Evolutionary conservation across 345 rosid species (phyloP).

Genomic region (Lagerstroemia speciosa): DNA sequence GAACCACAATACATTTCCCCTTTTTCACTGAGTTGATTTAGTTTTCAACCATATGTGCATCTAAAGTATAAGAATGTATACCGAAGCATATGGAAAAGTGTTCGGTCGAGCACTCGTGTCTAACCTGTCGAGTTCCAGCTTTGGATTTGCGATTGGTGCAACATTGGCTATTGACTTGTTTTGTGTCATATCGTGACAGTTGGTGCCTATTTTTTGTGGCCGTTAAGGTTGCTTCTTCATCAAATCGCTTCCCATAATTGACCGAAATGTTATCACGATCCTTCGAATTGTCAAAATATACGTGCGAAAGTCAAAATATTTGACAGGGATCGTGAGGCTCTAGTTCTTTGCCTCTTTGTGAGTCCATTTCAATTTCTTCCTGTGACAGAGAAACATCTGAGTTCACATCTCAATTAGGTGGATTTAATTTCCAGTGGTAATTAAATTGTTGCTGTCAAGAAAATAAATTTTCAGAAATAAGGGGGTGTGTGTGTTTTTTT

Average conservation of each 20-base stretch:
- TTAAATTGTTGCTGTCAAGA: not conserved
- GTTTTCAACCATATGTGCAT: too few species aligned
- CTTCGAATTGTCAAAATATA: not conserved
- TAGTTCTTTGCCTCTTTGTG: not conserved
- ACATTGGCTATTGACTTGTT: too few species aligned
- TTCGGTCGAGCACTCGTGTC: too few species aligned
- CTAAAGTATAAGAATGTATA: too few species aligned
- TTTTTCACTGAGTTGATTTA: too few species aligned
- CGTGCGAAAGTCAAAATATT: not conserved
- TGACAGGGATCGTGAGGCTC: not conserved
- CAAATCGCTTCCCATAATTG: not conserved
- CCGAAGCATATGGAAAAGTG: too few species aligned
- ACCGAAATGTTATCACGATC: not conserved
- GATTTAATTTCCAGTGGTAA: not conserved
- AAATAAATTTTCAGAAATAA: not conserved
- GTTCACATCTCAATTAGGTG: not conserved
- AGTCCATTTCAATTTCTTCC: too few species aligned
- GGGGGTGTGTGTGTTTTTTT: too few species aligned
- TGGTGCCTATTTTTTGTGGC: not conserved
- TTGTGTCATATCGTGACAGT: too few species aligned
- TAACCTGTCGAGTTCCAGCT: not conserved
- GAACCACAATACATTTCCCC: too few species aligned
- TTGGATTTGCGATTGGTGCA: not conserved
- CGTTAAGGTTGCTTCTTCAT: not conserved
- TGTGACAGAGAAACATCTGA: too few species aligned